phyloP scores from a whole-genome alignment of 768 basidiomycete genomes.

The Myochromella boudieri region DNA sequence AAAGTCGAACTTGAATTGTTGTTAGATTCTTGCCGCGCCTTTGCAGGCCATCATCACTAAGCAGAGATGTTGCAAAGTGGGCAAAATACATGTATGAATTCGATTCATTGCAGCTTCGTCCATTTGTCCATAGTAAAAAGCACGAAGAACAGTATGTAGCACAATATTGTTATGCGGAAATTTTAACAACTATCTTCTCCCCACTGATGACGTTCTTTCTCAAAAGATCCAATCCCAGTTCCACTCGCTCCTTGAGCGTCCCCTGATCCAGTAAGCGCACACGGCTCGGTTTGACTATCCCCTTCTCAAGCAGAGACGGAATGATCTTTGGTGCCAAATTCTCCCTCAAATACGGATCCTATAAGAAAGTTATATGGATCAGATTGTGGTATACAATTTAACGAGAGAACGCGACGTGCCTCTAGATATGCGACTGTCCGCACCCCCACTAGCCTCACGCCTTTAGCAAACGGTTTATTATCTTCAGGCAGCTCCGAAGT shows the following conservation, averaged over 20 bases:
- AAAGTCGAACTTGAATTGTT: too few species aligned
- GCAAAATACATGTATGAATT: too few species aligned
- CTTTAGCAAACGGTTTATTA: conserved; percentile 36
- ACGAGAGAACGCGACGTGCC: conserved; percentile 30
- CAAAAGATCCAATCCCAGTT: conserved; percentile 41
- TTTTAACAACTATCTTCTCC: conserved; percentile 47
- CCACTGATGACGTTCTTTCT: conserved; percentile 49
- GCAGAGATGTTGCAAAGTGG: too few species aligned
- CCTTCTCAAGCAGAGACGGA: conserved; percentile 36
- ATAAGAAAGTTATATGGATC: too few species aligned
- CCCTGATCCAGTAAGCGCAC: conserved; percentile 42
- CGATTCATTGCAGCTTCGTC: too few species aligned
- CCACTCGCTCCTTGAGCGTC: conserved; percentile 39
- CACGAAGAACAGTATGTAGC: too few species aligned
- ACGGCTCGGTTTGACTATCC: conserved; percentile 40
- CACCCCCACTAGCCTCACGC: conserved; percentile 35
- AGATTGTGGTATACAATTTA: too few species aligned
- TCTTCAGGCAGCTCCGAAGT: conserved; percentile 31
- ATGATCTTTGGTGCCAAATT: conserved; percentile 48
- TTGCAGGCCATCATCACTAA: too few species aligned
- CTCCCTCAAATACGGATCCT: conserved; percentile 39
- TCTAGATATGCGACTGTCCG: conserved; percentile 40
- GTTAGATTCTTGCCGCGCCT: too few species aligned
- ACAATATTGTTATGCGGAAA: conserved; percentile 19
- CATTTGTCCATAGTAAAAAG: too few species aligned